Evolutionary conservation across 495 filamentous ascomycete species (phyloP), one percentile per base, ranked within the genome.

Genomic region (Talaromyces trachyspermus): DNA sequence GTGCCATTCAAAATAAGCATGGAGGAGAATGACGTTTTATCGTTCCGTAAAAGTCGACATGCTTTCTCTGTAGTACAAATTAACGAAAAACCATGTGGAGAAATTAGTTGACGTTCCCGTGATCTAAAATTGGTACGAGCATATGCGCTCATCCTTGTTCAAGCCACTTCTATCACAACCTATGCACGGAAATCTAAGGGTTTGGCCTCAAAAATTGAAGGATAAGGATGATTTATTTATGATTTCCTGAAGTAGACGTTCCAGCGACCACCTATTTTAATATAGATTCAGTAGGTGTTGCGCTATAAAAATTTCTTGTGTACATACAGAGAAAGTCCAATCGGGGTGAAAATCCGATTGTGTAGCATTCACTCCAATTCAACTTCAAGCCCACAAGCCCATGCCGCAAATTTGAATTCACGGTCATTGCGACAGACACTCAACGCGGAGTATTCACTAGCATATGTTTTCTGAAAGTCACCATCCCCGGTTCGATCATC

Each of bases 321-420:
- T 30, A 30, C 27, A 30, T 30, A 12, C 27, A 12, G 27, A 24
- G 35, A 62, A 63, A 0, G 61, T 57, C 18, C 46, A 49, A 18
- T 60, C 15, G 35, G 10, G 5, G 5, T 11, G 6, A 18, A 38
- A 38, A 18, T 11, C 15, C 9, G 9, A 18, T 11, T 18, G 35
- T 12, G 9, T 38, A 6, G 9, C 15, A 18, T 5, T 18, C 9
- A 38, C 6, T 18, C 17, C 35, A 18, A 38, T 38, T 38, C 35
- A 22, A 38, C 6, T 5, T 11, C 35, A 38, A 38, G 35, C 10
- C 58, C 58, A 51, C 58, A 63, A 49, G 45, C 50, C 46, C 51
- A 49, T 27, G 58, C 56, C 46, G 57, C 55, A 54, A 61, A 61
- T 54, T 57, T 55, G 51, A 57, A 63, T 48, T 63, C 60, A 53